Evolutionary conservation across 2,329 filamentous ascomycete genomes (phyloP), one percentile per base, ranked within the genome.

Genomic region (Dendryphion nanum): DNA sequence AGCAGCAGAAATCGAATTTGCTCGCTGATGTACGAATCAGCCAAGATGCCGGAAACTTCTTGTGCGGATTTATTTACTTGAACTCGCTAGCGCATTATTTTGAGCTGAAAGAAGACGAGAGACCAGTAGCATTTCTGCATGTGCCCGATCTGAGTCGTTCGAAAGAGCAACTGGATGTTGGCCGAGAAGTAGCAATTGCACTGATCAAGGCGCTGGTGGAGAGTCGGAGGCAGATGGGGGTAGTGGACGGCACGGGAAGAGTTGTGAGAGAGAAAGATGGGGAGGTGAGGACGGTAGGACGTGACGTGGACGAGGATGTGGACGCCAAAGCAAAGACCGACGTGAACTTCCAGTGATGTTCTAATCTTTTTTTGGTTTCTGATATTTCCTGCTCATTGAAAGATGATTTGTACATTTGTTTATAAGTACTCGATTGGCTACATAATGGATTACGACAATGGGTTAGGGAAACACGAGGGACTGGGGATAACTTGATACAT

Each of bases 11-110:
- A 18, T 13, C 31, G 8, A 7, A 19, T 7, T 7, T 18, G 7
- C 10, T 14, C 15, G 8, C 57, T 0, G 60, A 64, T 43, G 56
- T 65, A 5, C 45, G 59, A 2, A 35, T 53, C 2, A 57, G 52
- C 10, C 46, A 45, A 3, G 59, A 66, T 38, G 57, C 63, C 2
- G 61, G 63, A 3, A 65, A 65, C 19, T 65, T 64, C 33, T 20
- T 66, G 38, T 66, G 63, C 13, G 63, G 61, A 1, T 65, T 66
- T 35, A 61, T 61, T 4, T 65, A 66, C 43, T 64, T 54, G 18
- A 61, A 61, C 29, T 57, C 54, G 7, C 40, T 66, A 6, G 60
- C 59, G 21, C 53, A 59, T 24, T 64, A 53, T 26, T 56, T 49
- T 18, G 20, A 33, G 4, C 36, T 53, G 14, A 44, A 47, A 8